These are phyloP conservation scores for Cucurbita argyrosperma DNA, from an alignment of 306 rosid species.

Conservation along the genomic window DNA sequence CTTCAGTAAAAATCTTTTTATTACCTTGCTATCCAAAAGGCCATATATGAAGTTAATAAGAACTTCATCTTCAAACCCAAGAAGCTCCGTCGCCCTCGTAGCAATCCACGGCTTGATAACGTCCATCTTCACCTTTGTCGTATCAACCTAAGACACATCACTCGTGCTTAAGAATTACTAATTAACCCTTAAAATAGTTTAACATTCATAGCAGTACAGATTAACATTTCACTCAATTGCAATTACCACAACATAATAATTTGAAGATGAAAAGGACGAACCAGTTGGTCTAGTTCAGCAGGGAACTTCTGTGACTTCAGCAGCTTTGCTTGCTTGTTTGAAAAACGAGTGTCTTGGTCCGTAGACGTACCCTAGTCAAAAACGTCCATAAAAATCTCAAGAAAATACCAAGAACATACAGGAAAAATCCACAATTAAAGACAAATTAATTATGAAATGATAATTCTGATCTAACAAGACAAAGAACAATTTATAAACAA, in stretches of 20 bases:
- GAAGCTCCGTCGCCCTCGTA: slow-evolving; percentile 73
- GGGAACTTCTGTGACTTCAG: slow-evolving; percentile 89
- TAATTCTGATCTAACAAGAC: background rate
- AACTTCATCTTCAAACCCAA: slow-evolving; percentile 96
- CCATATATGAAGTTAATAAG: slow-evolving; percentile 87
- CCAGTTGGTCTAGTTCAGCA: slow-evolving; percentile 91
- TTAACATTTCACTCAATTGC: background rate
- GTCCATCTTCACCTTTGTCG: slow-evolving; percentile 81
- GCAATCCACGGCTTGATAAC: slow-evolving; percentile 89
- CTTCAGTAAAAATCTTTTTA: background rate
- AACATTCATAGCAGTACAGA: background rate
- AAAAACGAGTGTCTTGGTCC: slow-evolving; percentile 94
- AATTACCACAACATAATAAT: background rate
- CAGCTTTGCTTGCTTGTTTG: slow-evolving; percentile 94
- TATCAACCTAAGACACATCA: slow-evolving; percentile 58
- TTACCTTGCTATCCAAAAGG: slow-evolving; percentile 91
- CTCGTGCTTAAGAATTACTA: slow-evolving; percentile 6
- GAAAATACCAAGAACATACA: background rate
- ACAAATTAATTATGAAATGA: background rate
- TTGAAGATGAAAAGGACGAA: slow-evolving; percentile 14
- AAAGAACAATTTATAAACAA: background rate
- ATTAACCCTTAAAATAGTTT: background rate
- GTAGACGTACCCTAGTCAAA: slow-evolving; percentile 75
- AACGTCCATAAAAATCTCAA: background rate
- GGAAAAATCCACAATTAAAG: background rate